These are phyloP conservation scores for Venturia carpophila DNA, from an alignment of 2,329 filamentous ascomycete genomes.

Conservation along the genomic window DNA sequence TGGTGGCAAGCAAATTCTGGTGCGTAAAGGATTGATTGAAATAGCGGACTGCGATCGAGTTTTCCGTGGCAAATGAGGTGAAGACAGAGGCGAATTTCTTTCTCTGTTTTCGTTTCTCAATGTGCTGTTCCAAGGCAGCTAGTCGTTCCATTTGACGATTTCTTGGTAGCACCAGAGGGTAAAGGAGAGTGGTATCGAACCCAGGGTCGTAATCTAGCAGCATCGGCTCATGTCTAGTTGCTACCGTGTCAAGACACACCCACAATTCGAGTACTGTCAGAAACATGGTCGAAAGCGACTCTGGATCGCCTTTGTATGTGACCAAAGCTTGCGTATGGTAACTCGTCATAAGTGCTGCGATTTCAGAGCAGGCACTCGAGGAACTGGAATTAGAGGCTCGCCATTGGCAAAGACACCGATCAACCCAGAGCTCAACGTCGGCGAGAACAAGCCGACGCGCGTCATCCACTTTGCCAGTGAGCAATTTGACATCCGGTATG, in stretches of 20 bases:
- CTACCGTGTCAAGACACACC: conserved; percentile 47
- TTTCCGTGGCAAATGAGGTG: not conserved
- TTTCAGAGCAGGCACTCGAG: not conserved
- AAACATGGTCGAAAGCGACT: conserved; percentile 35
- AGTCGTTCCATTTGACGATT: conserved; percentile 45
- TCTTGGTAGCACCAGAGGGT: conserved; percentile 47
- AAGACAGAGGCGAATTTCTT: not conserved
- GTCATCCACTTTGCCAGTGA: not conserved
- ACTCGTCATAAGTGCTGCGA: not conserved
- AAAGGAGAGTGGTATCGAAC: conserved; percentile 44
- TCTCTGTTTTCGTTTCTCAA: conserved; percentile 32
- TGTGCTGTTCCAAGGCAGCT: conserved; percentile 42
- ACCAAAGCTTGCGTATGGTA: not conserved
- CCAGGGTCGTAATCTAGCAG: conserved; percentile 45
- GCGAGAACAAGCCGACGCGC: not conserved
- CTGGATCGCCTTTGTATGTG: not conserved
- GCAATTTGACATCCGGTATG: not conserved
- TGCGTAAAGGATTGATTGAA: not conserved
- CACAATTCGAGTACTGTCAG: conserved; percentile 52
- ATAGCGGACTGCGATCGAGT: not conserved
- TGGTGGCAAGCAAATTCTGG: not conserved
- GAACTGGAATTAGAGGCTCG: not conserved
- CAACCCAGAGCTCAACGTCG: not conserved
- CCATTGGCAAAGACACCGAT: not conserved
- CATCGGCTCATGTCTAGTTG: conserved; percentile 38